phyloP scores from a whole-genome alignment of 352 stramenopile species.

The Pythium phragmiticola region DNA sequence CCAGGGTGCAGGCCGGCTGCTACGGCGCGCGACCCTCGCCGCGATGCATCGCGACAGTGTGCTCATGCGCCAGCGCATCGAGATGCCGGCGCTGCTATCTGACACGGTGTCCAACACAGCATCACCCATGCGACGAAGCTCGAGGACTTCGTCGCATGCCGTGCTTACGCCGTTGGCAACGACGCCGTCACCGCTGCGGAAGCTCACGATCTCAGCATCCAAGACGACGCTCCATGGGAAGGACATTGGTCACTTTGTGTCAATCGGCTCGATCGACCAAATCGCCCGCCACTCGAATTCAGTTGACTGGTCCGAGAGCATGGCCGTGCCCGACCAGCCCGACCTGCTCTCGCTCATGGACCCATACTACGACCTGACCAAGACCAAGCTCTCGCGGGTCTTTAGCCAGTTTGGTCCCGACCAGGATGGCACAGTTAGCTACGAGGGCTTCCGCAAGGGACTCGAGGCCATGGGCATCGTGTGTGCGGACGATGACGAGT shows the following conservation, averaged over 20 bases:
- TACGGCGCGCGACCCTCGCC: constrained; percentile 5
- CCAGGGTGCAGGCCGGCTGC: constrained; percentile 8
- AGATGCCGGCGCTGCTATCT: constrained; percentile 10
- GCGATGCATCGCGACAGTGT: constrained; percentile 15
- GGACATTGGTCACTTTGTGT: constrained; percentile 62
- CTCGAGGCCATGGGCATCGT: constrained; percentile 78
- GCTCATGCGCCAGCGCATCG: constrained; percentile 13
- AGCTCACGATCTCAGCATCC: not conserved
- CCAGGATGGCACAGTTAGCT: constrained; percentile 53
- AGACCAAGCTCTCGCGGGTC: constrained; percentile 61
- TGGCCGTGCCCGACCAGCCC: constrained; percentile 42
- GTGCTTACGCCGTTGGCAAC: constrained; percentile 21
- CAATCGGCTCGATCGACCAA: constrained; percentile 49
- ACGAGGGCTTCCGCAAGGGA: constrained; percentile 70
- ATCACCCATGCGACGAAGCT: constrained; percentile 13
- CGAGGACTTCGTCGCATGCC: constrained; percentile 3
- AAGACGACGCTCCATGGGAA: constrained; percentile 58
- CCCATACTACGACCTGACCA: constrained; percentile 84
- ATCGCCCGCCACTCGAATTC: constrained; percentile 36
- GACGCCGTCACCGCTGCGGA: constrained; percentile 1
- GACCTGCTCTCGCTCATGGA: constrained; percentile 73
- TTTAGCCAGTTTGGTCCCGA: constrained; percentile 69
- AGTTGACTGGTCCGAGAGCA: constrained; percentile 68
- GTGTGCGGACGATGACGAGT: constrained; percentile 58
- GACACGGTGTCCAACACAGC: not conserved